phyloP scores from a whole-genome alignment of 1,139 yeast genomes.

The Debaryomyces singareniensis region DNA sequence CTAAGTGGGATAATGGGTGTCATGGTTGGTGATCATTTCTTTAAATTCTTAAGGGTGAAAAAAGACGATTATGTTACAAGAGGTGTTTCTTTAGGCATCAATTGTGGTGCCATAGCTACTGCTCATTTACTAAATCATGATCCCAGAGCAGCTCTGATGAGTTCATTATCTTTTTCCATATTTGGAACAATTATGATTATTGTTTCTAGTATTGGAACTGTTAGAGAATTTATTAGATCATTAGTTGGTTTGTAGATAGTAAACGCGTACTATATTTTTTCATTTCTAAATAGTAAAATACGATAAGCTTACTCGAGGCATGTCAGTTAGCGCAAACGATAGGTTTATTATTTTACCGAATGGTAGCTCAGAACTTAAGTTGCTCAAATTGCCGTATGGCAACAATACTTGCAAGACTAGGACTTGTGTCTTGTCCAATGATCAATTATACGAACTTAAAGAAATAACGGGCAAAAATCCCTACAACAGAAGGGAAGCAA shows the following conservation, averaged over 20 bases:
- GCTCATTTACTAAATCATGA: conserved; percentile 65
- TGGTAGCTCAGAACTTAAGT: conserved; percentile 10
- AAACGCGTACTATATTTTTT: conserved; percentile 3
- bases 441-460: conserved; percentile 25
- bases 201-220: conserved; percentile 49
- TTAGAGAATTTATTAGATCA: conserved; percentile 20
- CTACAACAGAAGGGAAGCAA: conserved; percentile 9
- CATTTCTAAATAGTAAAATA: too few relatives aligned
- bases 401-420: conserved; percentile 10
- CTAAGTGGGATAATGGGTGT: conserved; percentile 76
- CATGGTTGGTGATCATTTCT: conserved; percentile 49
- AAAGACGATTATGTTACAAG: conserved; percentile 66
- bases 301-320: too few relatives aligned
- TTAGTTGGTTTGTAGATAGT: conserved; percentile 21
- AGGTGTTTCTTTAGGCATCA: conserved; percentile 70
- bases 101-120: conserved; percentile 79
- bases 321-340: conserved; percentile 11
- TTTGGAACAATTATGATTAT: conserved; percentile 73
- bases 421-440: conserved; percentile 15
- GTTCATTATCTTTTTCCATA: conserved; percentile 62
- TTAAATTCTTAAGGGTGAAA: conserved; percentile 44
- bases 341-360: conserved; percentile 17
- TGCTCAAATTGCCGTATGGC: conserved; percentile 19
- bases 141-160: conserved; percentile 77
- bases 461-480: conserved; percentile 24